Conservation (phyloP, 345 rosid genomes). For the Rhodamnia rubescens region DNA sequence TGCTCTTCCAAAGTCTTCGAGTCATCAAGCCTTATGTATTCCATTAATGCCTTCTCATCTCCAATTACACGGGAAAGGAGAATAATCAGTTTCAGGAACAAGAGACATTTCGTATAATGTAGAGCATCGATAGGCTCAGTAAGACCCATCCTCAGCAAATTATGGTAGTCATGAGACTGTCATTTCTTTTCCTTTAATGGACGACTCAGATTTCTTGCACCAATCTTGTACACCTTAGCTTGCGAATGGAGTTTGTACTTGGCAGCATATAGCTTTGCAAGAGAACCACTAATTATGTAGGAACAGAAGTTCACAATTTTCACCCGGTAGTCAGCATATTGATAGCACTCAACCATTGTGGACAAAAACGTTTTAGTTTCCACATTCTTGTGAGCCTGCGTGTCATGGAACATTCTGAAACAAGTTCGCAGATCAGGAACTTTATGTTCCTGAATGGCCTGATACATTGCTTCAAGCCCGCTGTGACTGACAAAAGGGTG, state of each 20-base stretch:
- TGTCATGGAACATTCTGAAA: conserved; percentile 94
- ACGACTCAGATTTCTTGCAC: conserved; percentile 54
- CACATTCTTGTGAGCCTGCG: conserved; percentile 88
- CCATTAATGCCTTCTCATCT: conserved; percentile 72
- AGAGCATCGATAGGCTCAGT: conserved; percentile 84
- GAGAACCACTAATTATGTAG: conserved; percentile 73
- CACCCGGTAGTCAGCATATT: conserved; percentile 80
- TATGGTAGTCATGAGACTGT: conserved; percentile 69
- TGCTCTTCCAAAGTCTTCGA: conserved; percentile 59
- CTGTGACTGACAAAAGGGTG: conserved; percentile 85
- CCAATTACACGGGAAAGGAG: conserved; percentile 85
- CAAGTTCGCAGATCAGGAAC: conserved; percentile 93
- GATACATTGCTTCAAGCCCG: conserved; percentile 89
- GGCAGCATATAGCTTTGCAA: conserved; percentile 94
- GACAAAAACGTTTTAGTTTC: conserved; percentile 89
- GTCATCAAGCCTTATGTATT: conserved; percentile 66
- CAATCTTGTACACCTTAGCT: conserved; percentile 56
- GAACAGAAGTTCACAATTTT: conserved; percentile 85
- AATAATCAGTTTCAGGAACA: conserved; percentile 81
- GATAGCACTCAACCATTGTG: conserved; percentile 83
- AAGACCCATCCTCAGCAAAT: conserved; percentile 87
- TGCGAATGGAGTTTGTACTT: conserved; percentile 87
- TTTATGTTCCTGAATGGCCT: conserved; percentile 78
- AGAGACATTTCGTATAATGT: conserved; percentile 85
- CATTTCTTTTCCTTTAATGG: conserved; percentile 92